Evolutionary conservation across 2,329 filamentous ascomycete genomes (phyloP), one percentile per base, ranked within the genome.

Genomic region (Colletotrichum shisoi): DNA sequence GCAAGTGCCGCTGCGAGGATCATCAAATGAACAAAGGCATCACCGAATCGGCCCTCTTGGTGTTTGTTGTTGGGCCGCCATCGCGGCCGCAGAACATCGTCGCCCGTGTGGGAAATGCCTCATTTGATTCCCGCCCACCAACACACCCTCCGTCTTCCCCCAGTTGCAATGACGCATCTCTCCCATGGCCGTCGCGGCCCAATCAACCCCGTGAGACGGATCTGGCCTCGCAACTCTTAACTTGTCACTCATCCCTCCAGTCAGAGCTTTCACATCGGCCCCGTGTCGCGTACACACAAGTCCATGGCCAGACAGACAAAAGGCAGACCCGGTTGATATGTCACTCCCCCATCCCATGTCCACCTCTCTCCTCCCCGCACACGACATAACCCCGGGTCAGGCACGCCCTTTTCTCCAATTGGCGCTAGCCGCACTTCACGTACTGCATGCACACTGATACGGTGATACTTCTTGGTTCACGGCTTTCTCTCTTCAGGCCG

Each of bases 231-330:
- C 34, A 67, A 31, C 39, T 44, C 45, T 27, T 27, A 52, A 51
- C 24, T 3, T 27, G 5, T 27, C 24, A 27, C 24, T 45, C 53
- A 40, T 57, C 59, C 60, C 63, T 67, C 63, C 63, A 67, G 63
- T 67, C 59, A 63, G 39, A 58, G 24, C 45, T 34, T 48, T 34
- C 45, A 34, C 53, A 40, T 54, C 46, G 21, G 49, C 63, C 63
- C 46, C 63, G 63, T 67, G 63, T 45, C 59, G 46, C 19, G 40
- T 34, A 17, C 21, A 24, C 8, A 40, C 44, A 27, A 27, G 24
- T 4, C 4, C 24, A 27, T 4, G 4, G 24, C 4, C 24, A 27
- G 24, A 27, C 60, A 42, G 27, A 67, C 34, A 46, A 34, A 44
- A 19, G 2, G 48, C 45, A 27, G 57, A 44, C 39, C 51, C 57